Base-by-base conservation (phyloP, 768 basidiomycete genomes). In the Serpula lacrymans region DNA sequence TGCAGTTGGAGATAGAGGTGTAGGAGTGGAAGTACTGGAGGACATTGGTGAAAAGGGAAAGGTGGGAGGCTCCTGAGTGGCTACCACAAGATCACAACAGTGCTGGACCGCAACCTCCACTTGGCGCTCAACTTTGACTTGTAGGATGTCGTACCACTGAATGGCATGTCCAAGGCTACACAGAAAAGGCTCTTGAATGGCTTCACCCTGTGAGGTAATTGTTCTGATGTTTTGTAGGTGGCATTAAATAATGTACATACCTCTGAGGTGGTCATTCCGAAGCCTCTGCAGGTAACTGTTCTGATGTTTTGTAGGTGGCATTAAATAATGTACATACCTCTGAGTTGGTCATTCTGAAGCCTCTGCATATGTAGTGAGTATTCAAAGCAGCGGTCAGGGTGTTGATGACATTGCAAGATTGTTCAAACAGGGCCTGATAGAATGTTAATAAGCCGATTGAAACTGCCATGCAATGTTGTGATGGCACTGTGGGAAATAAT, bases 331-430 rank as follows among this genome's bases (percentile, higher is more conserved):
- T n/a, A n/a, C n/a, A n/a, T n/a, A n/a, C n/a, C n/a, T n/a, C n/a
- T n/a, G n/a, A n/a, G n/a, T n/a, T n/a, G n/a, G n/a, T n/a, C n/a
- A n/a, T n/a, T n/a, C n/a, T n/a, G n/a, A n/a, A n/a, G n/a, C n/a
- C n/a, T n/a, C n/a, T n/a, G n/a, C n/a, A n/a, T n/a, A n/a, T n/a
- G n/a, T n/a, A n/a, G n/a, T n/a, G n/a, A n/a, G n/a, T n/a, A n/a
- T n/a, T n/a, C n/a, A n/a, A n/a, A n/a, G n/a, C n/a, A n/a, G n/a
- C n/a, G n/a, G n/a, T n/a, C n/a, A n/a, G n/a, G n/a, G n/a, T n/a
- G n/a, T n/a, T n/a, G n/a, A n/a, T n/a, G 51, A 60, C 66, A 40
- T 70, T 57, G 16, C 65, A 68, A 0, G 68, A 65, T 0, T 52
- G 45, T 39, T 69, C 58, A 29, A 70, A 70, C 1, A 68, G 43